Conservation (phyloP, 192 early-diverging fungal genomes). For the Coemansia sp. region DNA sequence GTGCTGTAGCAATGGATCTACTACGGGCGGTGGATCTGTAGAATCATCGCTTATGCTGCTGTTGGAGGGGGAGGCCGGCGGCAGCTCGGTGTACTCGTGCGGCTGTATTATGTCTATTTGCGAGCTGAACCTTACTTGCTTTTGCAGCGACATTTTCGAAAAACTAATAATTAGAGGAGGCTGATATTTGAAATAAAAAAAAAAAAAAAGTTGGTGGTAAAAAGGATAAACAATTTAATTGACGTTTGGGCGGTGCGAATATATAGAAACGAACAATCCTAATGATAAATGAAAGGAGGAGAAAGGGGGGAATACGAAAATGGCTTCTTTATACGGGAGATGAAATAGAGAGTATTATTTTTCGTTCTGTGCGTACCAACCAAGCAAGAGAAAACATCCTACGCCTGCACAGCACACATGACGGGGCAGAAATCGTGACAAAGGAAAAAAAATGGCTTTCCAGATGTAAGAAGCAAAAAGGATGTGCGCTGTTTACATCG, state of each 20-base stretch:
- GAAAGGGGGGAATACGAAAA: background rate
- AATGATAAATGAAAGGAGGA: background rate
- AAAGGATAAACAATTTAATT: too few species aligned
- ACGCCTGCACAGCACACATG: background rate
- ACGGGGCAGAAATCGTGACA: background rate
- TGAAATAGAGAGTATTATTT: background rate
- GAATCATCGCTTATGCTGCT: background rate
- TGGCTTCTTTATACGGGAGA: background rate
- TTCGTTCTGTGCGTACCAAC: background rate
- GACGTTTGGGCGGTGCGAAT: too few species aligned
- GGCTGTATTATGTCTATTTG: conserved; percentile 6
- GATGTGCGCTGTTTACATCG: background rate
- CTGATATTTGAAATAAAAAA: background rate
- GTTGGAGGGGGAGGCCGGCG: background rate
- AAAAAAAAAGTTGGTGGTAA: background rate
- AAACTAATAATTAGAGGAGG: too few species aligned
- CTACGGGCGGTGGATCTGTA: background rate
- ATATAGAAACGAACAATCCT: too few species aligned
- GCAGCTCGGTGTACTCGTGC: background rate
- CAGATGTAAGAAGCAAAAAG: background rate
- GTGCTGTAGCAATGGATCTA: background rate
- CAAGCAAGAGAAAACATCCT: background rate
- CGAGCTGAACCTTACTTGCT: conserved; percentile 10
- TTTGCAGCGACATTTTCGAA: background rate
- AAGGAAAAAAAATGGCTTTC: background rate